Evolutionary conservation across 2,329 filamentous ascomycete genomes (phyloP).

Genomic region (Arachnomyces sp.): DNA sequence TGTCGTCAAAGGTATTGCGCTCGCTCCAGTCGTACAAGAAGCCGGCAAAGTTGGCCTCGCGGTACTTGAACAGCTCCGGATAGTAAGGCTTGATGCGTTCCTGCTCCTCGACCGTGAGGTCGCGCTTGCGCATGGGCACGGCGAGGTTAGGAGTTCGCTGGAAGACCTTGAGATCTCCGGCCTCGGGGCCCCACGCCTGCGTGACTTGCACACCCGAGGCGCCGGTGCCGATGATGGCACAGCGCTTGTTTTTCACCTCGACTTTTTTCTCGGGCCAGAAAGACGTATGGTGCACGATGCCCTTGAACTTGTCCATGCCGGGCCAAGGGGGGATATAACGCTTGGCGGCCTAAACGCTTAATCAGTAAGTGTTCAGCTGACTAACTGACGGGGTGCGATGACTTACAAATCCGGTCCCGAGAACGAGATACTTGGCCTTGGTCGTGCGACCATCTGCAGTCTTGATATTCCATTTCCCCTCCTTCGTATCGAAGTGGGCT

Average conservation of each 20-base stretch:
- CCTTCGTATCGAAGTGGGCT: slow-evolving; percentile 31
- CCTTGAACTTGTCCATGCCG: slow-evolving; percentile 43
- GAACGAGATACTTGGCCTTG: slow-evolving; percentile 38
- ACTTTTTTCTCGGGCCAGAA: slow-evolving; percentile 53
- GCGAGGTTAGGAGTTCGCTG: slow-evolving; percentile 60
- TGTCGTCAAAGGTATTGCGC: slow-evolving; percentile 47
- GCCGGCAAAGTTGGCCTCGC: slow-evolving; percentile 47
- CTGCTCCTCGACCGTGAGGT: slow-evolving; percentile 44
- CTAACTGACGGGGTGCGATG: no score
- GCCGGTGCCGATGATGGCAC: slow-evolving; percentile 57
- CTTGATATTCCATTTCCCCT: slow-evolving; percentile 37
- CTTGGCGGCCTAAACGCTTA: slow-evolving; percentile 24
- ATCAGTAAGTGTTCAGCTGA: no score
- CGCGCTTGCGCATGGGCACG: slow-evolving; percentile 50
- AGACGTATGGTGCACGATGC: slow-evolving; percentile 51
- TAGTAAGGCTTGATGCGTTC: slow-evolving; percentile 36
- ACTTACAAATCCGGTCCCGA: slow-evolving; percentile 37
- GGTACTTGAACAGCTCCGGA: slow-evolving; percentile 42
- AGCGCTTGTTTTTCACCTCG: slow-evolving; percentile 50
- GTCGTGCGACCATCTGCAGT: slow-evolving; percentile 34
- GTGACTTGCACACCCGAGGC: slow-evolving; percentile 57
- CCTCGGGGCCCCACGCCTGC: slow-evolving; percentile 50
- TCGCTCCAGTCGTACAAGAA: slow-evolving; percentile 48
- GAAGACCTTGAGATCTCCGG: slow-evolving; percentile 43
- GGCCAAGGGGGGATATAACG: slow-evolving; percentile 33